These are phyloP conservation scores for Apiospora marii DNA, from an alignment of 2,329 filamentous ascomycete species.

Conservation along the genomic window DNA sequence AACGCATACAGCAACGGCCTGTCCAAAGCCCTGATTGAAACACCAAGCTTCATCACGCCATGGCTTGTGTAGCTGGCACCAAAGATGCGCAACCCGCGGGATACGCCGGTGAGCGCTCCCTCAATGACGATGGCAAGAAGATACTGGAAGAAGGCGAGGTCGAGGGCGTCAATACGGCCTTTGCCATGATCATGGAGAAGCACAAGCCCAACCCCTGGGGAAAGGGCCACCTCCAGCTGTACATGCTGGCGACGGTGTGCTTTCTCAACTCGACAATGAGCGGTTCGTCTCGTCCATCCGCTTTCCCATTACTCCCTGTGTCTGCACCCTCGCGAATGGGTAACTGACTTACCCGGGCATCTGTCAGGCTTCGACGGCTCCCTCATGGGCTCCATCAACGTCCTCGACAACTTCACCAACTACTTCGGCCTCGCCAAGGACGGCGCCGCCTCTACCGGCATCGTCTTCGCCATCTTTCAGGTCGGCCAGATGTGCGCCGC, in stretches of 20 bases:
- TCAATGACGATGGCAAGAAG: conserved; percentile 7
- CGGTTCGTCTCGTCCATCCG: background rate
- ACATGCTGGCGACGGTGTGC: conserved; percentile 37
- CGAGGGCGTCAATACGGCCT: conserved; percentile 36
- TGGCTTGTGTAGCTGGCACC: background rate
- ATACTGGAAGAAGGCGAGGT: conserved; percentile 30
- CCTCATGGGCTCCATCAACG: conserved; percentile 54
- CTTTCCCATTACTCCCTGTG: conserved; percentile 29
- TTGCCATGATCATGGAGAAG: conserved; percentile 44
- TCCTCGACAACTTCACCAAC: conserved; percentile 48
- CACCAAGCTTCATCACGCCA: background rate
- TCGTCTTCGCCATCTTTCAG: conserved; percentile 54
- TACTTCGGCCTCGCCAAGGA: conserved; percentile 47
- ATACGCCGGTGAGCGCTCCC: background rate
- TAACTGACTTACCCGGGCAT: background rate
- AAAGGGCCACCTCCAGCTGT: conserved; percentile 41
- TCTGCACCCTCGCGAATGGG: conserved; percentile 32
- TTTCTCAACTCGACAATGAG: conserved; percentile 51
- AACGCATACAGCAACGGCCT: background rate
- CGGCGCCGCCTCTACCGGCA: conserved; percentile 50
- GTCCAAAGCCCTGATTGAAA: background rate
- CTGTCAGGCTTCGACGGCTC: conserved; percentile 49
- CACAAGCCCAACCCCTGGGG: conserved; percentile 41
- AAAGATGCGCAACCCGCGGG: background rate
- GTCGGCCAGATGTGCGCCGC: conserved; percentile 53